Percentiles rank a stretch among this genome's conserved stretches.
phyloP scores from a whole-genome alignment of 345 rosid species.

The Camelina laxa region DNA sequence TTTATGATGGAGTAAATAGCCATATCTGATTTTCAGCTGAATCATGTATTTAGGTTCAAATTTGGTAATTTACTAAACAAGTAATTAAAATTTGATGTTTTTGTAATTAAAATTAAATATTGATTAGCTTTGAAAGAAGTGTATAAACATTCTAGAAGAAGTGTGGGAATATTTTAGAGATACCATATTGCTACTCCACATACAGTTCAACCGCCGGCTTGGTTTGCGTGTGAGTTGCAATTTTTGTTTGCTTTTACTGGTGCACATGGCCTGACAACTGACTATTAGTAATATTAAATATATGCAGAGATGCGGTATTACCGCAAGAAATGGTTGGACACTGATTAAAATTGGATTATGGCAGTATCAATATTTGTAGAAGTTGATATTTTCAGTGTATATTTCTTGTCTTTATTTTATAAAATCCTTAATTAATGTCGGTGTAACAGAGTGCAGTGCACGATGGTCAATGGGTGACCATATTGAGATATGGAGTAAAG shows the following conservation, averaged over 20 bases:
- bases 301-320: no score
- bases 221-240: conserved; percentile 24
- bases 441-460: conserved; percentile 27
- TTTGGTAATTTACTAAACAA: background rate
- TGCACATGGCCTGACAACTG: conserved; percentile 28
- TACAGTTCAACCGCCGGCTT: background rate
- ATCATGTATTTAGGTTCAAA: background rate
- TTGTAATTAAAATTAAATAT: no score
- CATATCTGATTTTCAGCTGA: background rate
- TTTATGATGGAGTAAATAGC: background rate
- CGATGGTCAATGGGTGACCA: conserved; percentile 28
- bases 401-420: background rate
- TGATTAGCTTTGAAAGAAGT: background rate
- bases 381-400: no score
- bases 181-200: conserved; percentile 1
- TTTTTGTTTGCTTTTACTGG: conserved; percentile 1
- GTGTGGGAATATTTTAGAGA: background rate
- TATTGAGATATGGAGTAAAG: conserved; percentile 12
- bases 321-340: no score
- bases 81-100: background rate
- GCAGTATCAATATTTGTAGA: no score
- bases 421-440: background rate
- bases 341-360: no score
- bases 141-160: background rate
- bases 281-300: no score